Evolutionary conservation across 179 eudicot genomes (phyloP).

Genomic region (Nepenthes alata): DNA sequence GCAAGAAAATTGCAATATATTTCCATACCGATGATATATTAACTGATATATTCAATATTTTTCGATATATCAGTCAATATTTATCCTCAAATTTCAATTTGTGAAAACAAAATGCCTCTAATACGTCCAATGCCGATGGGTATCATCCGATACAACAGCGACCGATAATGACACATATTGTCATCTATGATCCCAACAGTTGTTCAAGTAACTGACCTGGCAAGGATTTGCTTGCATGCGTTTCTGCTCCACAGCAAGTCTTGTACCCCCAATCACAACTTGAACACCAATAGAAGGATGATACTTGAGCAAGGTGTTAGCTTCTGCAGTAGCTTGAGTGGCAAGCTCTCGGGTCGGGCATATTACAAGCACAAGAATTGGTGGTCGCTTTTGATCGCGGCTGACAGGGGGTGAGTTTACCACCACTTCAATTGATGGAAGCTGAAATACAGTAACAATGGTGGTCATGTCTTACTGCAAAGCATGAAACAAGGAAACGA

Average conservation of each 20-base stretch:
- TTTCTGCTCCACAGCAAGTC: slow-evolving; percentile 73
- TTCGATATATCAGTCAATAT: too few species aligned
- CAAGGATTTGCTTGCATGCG: slow-evolving; percentile 77
- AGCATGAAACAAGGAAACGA: neutral
- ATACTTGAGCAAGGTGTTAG: slow-evolving; percentile 64
- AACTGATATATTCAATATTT: too few species aligned
- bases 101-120: too few species aligned
- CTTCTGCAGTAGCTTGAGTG: slow-evolving; percentile 83
- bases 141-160: too few species aligned
- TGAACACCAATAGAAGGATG: slow-evolving; percentile 84
- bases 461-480: neutral
- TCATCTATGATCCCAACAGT: too few species aligned
- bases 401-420: slow-evolving; percentile 45
- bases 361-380: slow-evolving; percentile 75
- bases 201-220: slow-evolving; percentile 41
- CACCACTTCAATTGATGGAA: slow-evolving; percentile 83
- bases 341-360: slow-evolving; percentile 99
- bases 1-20: too few species aligned
- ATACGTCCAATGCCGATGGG: too few species aligned
- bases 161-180: too few species aligned
- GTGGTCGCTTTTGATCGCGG: slow-evolving; percentile 61
- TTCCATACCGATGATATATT: too few species aligned
- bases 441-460: slow-evolving; percentile 41
- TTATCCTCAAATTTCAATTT: too few species aligned
- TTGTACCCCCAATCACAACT: slow-evolving; percentile 93